Percentiles rank a stretch among this genome's conserved stretches.
phyloP scores from a whole-genome alignment of 768 basidiomycete genomes.

The Hygrocybe punicea region DNA sequence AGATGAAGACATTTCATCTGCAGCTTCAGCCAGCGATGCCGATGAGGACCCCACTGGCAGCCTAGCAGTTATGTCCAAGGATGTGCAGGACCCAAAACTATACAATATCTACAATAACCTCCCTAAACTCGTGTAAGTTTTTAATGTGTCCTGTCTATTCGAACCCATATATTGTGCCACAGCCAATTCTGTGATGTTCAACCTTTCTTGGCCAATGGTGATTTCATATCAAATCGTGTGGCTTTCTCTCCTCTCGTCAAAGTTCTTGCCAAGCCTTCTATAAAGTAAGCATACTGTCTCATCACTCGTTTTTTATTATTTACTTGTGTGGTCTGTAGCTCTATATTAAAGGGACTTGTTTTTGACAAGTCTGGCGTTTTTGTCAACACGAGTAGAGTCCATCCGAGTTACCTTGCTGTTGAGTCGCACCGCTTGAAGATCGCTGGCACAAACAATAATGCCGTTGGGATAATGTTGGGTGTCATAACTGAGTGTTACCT shows the following conservation, averaged over 20 bases:
- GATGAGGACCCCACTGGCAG: no score
- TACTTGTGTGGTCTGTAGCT: not conserved
- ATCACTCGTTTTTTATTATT: not conserved
- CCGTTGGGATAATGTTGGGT: constrained; percentile 6
- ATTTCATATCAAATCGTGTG: not conserved
- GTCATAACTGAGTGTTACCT: constrained; percentile 6
- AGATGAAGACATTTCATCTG: no score
- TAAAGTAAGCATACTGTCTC: not conserved
- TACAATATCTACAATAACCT: no score
- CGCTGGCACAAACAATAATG: not conserved
- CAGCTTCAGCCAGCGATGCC: no score
- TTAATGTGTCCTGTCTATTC: no score
- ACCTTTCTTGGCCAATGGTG: not conserved
- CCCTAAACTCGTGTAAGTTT: no score
- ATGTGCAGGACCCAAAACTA: no score
- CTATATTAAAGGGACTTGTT: not conserved
- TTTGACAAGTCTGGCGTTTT: not conserved
- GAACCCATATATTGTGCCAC: no score
- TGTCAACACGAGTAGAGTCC: constrained; percentile 4
- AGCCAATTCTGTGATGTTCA: not conserved
- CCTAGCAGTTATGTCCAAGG: no score
- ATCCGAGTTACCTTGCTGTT: not conserved
- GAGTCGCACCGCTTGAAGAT: not conserved
- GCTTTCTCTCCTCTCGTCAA: not conserved
- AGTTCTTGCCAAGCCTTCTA: not conserved